phyloP scores from a whole-genome alignment of 768 basidiomycete species.

The Leccinum longicurvipes region DNA sequence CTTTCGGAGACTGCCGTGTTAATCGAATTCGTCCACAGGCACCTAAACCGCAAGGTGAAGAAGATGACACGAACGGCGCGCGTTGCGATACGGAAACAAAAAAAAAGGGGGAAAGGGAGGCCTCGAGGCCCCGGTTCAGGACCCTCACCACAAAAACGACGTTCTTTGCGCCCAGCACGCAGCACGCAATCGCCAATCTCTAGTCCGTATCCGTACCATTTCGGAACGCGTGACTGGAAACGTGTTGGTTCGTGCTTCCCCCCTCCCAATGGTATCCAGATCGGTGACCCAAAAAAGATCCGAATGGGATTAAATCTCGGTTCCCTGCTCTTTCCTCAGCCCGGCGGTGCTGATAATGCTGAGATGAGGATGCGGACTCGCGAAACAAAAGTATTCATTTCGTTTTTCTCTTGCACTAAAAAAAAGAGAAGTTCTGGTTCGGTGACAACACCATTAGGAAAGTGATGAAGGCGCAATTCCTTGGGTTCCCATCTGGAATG shows the following conservation, averaged over 20 bases:
- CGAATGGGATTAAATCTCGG: not conserved
- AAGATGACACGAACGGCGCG: not conserved
- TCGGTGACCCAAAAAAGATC: not conserved
- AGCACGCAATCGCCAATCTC: constrained; percentile 2
- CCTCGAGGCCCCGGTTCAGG: constrained; percentile 9
- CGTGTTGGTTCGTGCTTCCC: constrained; percentile 10
- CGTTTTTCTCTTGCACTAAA: not conserved
- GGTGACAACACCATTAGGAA: constrained; percentile 23
- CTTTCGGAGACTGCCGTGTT: not conserved
- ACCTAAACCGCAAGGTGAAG: constrained; percentile 1
- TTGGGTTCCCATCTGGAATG: constrained; percentile 3
- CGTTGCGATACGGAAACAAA: not conserved
- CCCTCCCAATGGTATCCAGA: constrained; percentile 9
- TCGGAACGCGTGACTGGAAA: constrained; percentile 15
- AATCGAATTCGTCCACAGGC: not conserved
- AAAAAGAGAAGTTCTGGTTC: constrained; percentile 1
- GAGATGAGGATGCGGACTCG: constrained; percentile 7
- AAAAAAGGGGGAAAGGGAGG: not conserved
- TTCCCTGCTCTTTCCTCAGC: constrained; percentile 1
- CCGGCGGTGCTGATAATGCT: not conserved
- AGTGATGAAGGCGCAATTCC: constrained; percentile 7
- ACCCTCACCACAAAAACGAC: constrained; percentile 4
- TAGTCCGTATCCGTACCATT: not conserved
- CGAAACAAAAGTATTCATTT: constrained; percentile 1
- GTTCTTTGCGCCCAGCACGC: constrained; percentile 13